Evolutionary conservation across 106 monocot genomes (phyloP).

Genomic region (Amphibolis antarctica): DNA sequence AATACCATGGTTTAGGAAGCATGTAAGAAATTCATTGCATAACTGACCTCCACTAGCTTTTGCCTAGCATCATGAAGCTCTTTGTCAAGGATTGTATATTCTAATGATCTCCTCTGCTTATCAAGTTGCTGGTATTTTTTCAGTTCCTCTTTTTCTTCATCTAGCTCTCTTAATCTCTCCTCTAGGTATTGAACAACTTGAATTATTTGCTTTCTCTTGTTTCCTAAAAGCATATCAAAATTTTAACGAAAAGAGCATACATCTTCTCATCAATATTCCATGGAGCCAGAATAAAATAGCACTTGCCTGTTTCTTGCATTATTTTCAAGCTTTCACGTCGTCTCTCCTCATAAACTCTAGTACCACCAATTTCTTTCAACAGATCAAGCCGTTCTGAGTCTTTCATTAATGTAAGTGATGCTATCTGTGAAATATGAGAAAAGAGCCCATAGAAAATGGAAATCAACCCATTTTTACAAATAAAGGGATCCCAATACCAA

Average conservation of each 20-base stretch:
- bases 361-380: slow-evolving; percentile 96
- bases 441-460: background rate
- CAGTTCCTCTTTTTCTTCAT: slow-evolving; percentile 99
- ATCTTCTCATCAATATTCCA: background rate
- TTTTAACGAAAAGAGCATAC: background rate
- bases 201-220: slow-evolving; percentile 96
- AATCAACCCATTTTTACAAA: background rate
- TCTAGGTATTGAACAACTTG: slow-evolving; percentile 97
- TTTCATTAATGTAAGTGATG: slow-evolving; percentile 92
- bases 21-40: background rate
- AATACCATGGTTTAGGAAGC: too few species aligned
- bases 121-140: slow-evolving; percentile 93
- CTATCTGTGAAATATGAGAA: slow-evolving; percentile 39
- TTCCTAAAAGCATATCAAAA: slow-evolving; percentile 22
- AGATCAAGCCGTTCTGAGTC: slow-evolving; percentile 92
- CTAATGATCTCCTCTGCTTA: slow-evolving; percentile 80
- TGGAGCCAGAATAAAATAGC: background rate
- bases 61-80: slow-evolving; percentile 66
- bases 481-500: too few species aligned
- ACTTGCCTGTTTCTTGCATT: slow-evolving; percentile 97
- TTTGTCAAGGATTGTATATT: slow-evolving; percentile 89
- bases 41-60: slow-evolving; percentile 53
- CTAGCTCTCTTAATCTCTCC: slow-evolving; percentile 83
- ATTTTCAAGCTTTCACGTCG: slow-evolving; percentile 94
- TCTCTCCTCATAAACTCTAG: slow-evolving; percentile 94